These are phyloP conservation scores for Lactifluus volemus DNA, from an alignment of 768 basidiomycete genomes.

Conservation along the genomic window DNA sequence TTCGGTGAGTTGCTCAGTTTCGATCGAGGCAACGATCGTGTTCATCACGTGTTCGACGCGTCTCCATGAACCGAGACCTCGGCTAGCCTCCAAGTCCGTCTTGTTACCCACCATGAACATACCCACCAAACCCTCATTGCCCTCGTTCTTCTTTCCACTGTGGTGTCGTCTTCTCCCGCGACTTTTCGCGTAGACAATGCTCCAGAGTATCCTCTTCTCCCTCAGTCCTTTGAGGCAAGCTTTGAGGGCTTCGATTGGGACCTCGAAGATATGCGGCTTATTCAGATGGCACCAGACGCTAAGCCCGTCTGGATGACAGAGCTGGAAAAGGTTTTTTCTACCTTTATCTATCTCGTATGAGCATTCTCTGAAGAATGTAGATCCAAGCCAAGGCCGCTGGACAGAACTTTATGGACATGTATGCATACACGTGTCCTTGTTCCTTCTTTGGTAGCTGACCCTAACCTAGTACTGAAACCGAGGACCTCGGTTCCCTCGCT, in stretches of 20 bases:
- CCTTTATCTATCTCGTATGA: background rate
- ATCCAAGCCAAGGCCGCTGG: slow-evolving; percentile 72
- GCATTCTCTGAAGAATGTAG: slow-evolving; percentile 29
- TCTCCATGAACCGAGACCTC: no score
- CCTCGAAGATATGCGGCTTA: slow-evolving; percentile 60
- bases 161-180: background rate
- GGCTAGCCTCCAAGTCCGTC: no score
- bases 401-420: slow-evolving; percentile 85
- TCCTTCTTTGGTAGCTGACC: background rate
- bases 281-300: slow-evolving; percentile 58
- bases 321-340: slow-evolving; percentile 62
- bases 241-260: slow-evolving; percentile 48
- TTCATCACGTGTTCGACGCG: slow-evolving; percentile 1
- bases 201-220: slow-evolving; percentile 1
- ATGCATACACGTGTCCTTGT: slow-evolving; percentile 22
- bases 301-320: slow-evolving; percentile 78
- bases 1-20: no score
- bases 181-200: slow-evolving; percentile 5
- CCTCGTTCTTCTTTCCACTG: slow-evolving; percentile 3
- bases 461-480: slow-evolving; percentile 16
- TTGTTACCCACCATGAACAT: slow-evolving; percentile 5
- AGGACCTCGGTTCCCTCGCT: slow-evolving; percentile 10
- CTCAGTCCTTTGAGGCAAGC: no score
- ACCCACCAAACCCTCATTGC: background rate
- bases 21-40: background rate